These are phyloP conservation scores for Platanthera guangdongensis DNA, from an alignment of 106 monocot genomes.

Conservation along the genomic window DNA sequence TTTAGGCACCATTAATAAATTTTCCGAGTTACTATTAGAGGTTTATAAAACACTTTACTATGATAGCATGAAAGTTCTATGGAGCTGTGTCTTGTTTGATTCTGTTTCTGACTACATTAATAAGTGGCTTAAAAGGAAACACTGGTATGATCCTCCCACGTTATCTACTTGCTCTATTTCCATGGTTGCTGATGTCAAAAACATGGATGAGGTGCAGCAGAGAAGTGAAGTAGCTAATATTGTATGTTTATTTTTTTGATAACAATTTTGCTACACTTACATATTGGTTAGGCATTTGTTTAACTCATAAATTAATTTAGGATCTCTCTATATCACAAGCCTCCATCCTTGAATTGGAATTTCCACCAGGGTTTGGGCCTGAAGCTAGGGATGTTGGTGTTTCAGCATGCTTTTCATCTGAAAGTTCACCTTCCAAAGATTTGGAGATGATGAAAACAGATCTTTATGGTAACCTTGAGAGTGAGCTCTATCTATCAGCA, in stretches of 20 bases:
- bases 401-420: not conserved
- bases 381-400: conserved; percentile 3
- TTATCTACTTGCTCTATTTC: conserved; percentile 13
- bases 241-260: conserved; percentile 10
- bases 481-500: conserved; percentile 51
- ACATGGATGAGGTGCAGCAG: conserved; percentile 7
- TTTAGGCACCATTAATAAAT: conserved; percentile 16
- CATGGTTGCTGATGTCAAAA: conserved; percentile 9
- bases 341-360: conserved; percentile 36
- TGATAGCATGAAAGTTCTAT: conserved; percentile 60
- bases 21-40: conserved; percentile 38
- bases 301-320: conserved; percentile 4
- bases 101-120: conserved; percentile 39
- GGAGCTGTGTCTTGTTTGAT: conserved; percentile 70
- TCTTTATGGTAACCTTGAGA: conserved; percentile 23
- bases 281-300: not conserved
- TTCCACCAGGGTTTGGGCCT: conserved; percentile 92
- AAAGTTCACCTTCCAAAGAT: conserved; percentile 4
- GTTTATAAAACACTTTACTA: conserved; percentile 36
- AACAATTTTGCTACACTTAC: not conserved
- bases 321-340: conserved; percentile 2
- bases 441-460: conserved; percentile 3
- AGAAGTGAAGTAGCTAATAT: not conserved
- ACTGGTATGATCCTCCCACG: conserved; percentile 18
- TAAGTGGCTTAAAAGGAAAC: conserved; percentile 55